Base-by-base conservation (phyloP, 2,329 filamentous ascomycete species). In the Pseudogymnoascus sp. region DNA sequence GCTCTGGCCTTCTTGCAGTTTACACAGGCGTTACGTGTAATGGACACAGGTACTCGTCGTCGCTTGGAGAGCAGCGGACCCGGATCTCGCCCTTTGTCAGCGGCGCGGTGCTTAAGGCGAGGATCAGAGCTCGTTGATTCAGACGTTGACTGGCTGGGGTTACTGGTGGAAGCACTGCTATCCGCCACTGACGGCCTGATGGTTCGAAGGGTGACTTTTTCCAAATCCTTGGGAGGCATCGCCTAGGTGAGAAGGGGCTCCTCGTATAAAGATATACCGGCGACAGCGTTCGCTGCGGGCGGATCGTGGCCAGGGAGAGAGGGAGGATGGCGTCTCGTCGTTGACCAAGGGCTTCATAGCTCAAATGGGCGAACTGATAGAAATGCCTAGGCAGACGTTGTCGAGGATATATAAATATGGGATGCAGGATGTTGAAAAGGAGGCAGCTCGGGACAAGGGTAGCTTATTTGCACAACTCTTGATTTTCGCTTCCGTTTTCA, bases 1-100 rank as follows among this genome's bases (percentile, higher is more conserved):
- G 71, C 67, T 62, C 71, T 67, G 15, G 71, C 71, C 58, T 72
- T 72, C 61, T 72, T 74, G 63, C 72, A 74, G 31, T 69, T 71
- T 11, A 68, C 62, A 61, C 72, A 74, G n/a, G 72, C 72, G 67
- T 73, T 74, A 13, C 67, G 66, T 58, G 71, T 73, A 1, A 73
- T 68, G 6, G 66, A 69, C 17, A 70, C 70, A n/a, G 71, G 71
- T 8, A 70, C 70, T 62, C 70, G 65, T 62, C 72, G 66, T 60
- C 67, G 68, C 64, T 71, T 71, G 17, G 68, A 66, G 21, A 33
- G 9, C 29, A 21, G n/a, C 2, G 29, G 47, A 33, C n/a, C 47
- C 61, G 60, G 29, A 11, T 61, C 15, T 65, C 66, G 31, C 35
- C 60, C 64, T 60, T 64, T 69, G 47, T 68, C 65, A 35, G 61